Evolutionary conservation across 441 rosid species (phyloP).

Genomic region (Gossypium davidsonii): DNA sequence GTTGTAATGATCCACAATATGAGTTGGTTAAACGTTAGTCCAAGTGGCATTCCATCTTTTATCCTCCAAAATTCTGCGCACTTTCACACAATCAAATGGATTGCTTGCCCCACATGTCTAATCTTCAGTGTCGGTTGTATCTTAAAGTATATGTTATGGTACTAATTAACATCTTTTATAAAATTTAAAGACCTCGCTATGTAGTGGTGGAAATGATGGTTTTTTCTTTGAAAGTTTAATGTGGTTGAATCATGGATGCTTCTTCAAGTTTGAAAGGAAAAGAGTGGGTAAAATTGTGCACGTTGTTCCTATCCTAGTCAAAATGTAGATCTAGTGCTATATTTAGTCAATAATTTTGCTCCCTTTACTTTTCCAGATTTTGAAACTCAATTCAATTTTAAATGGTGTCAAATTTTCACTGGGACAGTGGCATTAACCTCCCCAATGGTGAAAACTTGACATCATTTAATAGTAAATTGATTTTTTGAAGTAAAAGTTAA

Average conservation of each 20-base stretch:
- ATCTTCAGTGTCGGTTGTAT: neutral
- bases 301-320: neutral
- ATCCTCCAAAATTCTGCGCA: neutral
- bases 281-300: neutral
- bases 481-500: no score
- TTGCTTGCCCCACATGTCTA: neutral
- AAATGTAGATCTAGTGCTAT: neutral
- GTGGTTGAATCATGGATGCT: neutral
- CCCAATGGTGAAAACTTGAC: no score
- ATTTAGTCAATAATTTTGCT: no score
- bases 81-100: neutral
- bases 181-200: neutral
- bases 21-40: neutral
- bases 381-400: no score
- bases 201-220: neutral
- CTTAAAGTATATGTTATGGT: neutral
- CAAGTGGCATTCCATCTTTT: neutral
- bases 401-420: no score
- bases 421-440: no score
- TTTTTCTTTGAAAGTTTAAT: neutral
- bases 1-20: no score
- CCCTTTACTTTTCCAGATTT: no score
- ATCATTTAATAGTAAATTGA: no score
- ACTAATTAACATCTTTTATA: neutral
- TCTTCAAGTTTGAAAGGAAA: neutral